Percentiles rank a stretch among this genome's conserved stretches.
phyloP scores from a whole-genome alignment of 202 grass and related monocot genomes.

The Brachypodium distachyon region DNA sequence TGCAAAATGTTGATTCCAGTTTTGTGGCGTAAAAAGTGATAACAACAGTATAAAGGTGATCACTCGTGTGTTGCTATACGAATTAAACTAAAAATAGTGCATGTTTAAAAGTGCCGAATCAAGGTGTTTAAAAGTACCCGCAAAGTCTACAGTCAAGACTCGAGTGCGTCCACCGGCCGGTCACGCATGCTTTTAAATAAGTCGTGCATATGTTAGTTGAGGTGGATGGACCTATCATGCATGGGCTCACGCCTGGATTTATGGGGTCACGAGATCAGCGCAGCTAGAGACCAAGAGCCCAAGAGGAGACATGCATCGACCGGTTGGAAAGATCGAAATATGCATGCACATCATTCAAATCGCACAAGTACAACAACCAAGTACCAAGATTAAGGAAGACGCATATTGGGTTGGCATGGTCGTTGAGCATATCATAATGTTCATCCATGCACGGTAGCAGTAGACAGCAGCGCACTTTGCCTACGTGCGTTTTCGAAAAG shows the following conservation, averaged over 20 bases:
- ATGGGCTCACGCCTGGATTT: not conserved
- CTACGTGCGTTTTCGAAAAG: not conserved
- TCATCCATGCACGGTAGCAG: not conserved
- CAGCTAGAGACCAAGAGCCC: too few species aligned
- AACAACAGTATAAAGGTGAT: too few species aligned
- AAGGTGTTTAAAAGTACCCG: too few species aligned
- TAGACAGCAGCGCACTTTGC: not conserved
- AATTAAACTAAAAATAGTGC: too few species aligned
- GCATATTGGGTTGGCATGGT: not conserved
- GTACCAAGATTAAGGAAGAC: not conserved
- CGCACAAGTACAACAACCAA: not conserved
- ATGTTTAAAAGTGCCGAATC: too few species aligned
- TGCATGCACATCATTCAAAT: not conserved
- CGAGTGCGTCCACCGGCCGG: too few species aligned
- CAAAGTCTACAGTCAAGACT: too few species aligned
- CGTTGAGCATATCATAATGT: not conserved
- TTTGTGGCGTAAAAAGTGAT: too few species aligned
- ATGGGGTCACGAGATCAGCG: conserved; percentile 15
- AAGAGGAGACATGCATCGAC: not conserved
- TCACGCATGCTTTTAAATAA: too few species aligned
- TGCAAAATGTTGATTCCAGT: too few species aligned
- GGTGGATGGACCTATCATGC: not conserved
- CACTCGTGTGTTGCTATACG: too few species aligned
- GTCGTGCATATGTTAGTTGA: too few species aligned
- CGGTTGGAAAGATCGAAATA: not conserved